A percentile compares a stretch with the other conserved stretches of the same genome.
Conservation (phyloP, 148 eudicot species). For the Beta vulgaris region DNA sequence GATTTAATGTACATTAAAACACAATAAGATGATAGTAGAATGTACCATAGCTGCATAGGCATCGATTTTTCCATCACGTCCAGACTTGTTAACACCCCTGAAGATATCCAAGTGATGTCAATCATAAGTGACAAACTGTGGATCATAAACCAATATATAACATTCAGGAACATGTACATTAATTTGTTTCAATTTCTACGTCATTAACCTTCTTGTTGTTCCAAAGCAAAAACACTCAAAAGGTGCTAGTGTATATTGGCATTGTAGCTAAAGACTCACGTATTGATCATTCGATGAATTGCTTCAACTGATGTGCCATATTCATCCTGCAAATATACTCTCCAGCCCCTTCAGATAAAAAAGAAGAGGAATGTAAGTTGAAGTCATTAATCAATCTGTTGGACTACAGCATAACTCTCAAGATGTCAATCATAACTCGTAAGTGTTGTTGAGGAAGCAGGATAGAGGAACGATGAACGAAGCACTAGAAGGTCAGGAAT, state of each 20-base stretch:
- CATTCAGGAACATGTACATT: background rate
- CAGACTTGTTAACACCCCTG: constrained; percentile 50
- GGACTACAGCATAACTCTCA: background rate
- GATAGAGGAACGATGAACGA: background rate
- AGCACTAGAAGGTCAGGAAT: background rate
- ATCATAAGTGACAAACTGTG: background rate
- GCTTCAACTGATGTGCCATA: constrained; percentile 48
- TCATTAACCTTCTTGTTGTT: background rate
- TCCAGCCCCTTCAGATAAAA: constrained; percentile 38
- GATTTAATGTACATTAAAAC: background rate
- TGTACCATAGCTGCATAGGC: constrained; percentile 50
- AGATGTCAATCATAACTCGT: background rate
- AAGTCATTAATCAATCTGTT: background rate
- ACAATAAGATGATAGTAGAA: background rate
- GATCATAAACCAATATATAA: background rate
- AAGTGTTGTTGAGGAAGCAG: background rate
- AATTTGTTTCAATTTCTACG: background rate
- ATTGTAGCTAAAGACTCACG: constrained; percentile 29
- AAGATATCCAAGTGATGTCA: constrained; percentile 6
- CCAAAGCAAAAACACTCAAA: background rate
- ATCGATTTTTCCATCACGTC: constrained; percentile 41
- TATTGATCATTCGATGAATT: constrained; percentile 39
- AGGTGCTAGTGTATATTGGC: background rate
- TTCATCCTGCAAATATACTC: constrained; percentile 48
- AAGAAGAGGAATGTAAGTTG: background rate